phyloP scores from a whole-genome alignment of 106 monocot genomes.

The Gastrodia elata region DNA sequence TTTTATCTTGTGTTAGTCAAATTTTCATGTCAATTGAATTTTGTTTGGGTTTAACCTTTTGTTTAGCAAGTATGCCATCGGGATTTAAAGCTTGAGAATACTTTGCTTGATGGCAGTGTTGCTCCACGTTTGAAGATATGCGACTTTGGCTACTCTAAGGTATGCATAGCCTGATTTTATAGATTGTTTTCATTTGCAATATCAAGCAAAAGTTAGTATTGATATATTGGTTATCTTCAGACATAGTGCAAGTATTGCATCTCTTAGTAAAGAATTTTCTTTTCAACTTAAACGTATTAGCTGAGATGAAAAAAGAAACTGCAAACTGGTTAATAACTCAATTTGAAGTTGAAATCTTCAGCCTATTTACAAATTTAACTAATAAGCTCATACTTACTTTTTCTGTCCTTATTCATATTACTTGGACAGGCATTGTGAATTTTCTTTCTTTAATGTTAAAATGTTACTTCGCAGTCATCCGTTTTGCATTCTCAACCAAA shows the following conservation, averaged over 20 bases:
- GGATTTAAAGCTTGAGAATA: slow-evolving; percentile 24
- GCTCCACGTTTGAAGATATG: slow-evolving; percentile 24
- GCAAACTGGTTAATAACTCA: not conserved
- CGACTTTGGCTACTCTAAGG: slow-evolving; percentile 29
- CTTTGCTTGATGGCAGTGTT: slow-evolving; percentile 19
- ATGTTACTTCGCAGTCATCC: slow-evolving; percentile 8
- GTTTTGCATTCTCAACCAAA: slow-evolving; percentile 13
- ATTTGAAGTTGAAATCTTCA: not conserved
- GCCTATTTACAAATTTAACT: not conserved
- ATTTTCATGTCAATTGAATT: not conserved
- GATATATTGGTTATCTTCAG: not conserved
- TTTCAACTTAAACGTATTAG: not conserved
- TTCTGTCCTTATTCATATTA: not conserved
- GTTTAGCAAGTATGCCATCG: slow-evolving; percentile 23
- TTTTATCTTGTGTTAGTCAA: not conserved
- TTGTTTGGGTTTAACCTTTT: not conserved
- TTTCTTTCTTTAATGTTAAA: not conserved
- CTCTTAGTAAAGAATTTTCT: not conserved
- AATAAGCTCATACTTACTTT: not conserved
- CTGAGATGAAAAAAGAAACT: not conserved
- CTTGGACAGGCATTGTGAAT: not conserved
- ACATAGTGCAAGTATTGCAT: not conserved
- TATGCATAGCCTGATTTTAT: not conserved
- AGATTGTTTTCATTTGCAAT: not conserved
- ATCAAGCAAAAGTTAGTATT: not conserved